These are phyloP conservation scores for Kregervanrija fluxuum DNA, from an alignment of 805 yeast genomes.

Conservation along the genomic window DNA sequence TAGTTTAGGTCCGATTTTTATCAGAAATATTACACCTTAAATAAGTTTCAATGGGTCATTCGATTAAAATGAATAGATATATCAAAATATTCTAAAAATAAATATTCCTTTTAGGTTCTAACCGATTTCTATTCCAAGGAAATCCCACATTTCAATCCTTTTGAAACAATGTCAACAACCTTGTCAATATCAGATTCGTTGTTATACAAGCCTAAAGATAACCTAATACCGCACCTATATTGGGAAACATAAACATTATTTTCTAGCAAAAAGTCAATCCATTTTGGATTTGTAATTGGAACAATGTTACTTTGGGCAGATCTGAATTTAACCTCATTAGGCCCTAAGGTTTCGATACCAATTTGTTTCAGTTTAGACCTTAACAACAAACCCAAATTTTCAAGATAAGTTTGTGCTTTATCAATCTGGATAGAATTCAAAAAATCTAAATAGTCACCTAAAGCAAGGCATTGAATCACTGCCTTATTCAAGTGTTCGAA, in stretches of 20 bases:
- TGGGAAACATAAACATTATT: not conserved
- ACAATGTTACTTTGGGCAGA: conserved; percentile 2
- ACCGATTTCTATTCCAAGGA: too few species aligned
- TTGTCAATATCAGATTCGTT: not conserved
- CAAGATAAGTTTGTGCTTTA: not conserved
- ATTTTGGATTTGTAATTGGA: not conserved
- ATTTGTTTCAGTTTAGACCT: not conserved
- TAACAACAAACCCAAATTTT: not conserved
- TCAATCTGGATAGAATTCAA: not conserved
- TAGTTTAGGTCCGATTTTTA: too few species aligned
- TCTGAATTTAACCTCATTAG: not conserved
- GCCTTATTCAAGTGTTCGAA: conserved; percentile 4
- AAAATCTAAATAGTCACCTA: conserved; percentile 1
- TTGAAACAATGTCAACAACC: not conserved
- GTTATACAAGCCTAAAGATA: conserved; percentile 1
- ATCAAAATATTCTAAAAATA: too few species aligned
- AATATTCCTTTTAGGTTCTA: too few species aligned
- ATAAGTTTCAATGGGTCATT: too few species aligned
- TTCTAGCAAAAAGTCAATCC: not conserved
- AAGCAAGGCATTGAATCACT: conserved; percentile 1
- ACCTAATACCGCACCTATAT: not conserved
- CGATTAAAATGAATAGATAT: too few species aligned
- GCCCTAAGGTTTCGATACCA: conserved; percentile 1
- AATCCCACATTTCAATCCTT: not conserved
- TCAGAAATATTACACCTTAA: too few species aligned